Evolutionary conservation across 2,329 filamentous ascomycete genomes (phyloP).

Genomic region (Fonsecaea pugnacius): DNA sequence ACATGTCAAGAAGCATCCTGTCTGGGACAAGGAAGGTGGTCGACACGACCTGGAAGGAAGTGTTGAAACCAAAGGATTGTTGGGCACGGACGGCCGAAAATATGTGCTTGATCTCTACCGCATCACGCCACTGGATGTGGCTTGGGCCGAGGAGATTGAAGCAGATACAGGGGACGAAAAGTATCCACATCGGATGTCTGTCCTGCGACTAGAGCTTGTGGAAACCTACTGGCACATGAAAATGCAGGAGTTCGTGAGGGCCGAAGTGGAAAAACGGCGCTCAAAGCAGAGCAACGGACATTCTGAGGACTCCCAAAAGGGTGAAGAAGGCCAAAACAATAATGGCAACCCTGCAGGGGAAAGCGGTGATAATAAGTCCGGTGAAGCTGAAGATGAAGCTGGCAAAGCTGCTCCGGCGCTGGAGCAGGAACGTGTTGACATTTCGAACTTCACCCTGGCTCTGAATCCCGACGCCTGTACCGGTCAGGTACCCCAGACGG

Average conservation of each 20-base stretch:
- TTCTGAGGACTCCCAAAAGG: conserved; percentile 43
- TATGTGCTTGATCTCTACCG: conserved; percentile 98
- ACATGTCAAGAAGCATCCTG: conserved; percentile 89
- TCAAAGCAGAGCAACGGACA: conserved; percentile 48
- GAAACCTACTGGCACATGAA: conserved; percentile 83
- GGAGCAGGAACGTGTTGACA: conserved; percentile 75
- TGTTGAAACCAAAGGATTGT: conserved; percentile 96
- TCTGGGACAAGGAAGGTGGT: conserved; percentile 96
- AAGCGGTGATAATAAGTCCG: conserved; percentile 48
- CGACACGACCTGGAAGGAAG: conserved; percentile 91
- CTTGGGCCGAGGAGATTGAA: conserved; percentile 79
- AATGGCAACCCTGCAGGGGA: conserved; percentile 39
- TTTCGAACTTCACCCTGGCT: conserved; percentile 82
- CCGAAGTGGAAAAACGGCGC: conserved; percentile 71
- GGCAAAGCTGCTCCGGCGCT: conserved; percentile 38
- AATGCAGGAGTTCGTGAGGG: conserved; percentile 85
- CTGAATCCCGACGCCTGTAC: conserved; percentile 97
- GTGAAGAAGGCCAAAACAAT: conserved; percentile 37
- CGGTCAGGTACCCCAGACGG: conserved; percentile 84
- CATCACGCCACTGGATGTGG: conserved; percentile 86
- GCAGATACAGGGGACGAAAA: conserved; percentile 58
- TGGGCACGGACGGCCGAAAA: conserved; percentile 94
- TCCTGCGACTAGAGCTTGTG: conserved; percentile 85
- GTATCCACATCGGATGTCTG: conserved; percentile 96
- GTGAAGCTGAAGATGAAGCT: conserved; percentile 45